phyloP scores from a whole-genome alignment of 2,329 filamentous ascomycete genomes.

The Colletotrichum tabaci region DNA sequence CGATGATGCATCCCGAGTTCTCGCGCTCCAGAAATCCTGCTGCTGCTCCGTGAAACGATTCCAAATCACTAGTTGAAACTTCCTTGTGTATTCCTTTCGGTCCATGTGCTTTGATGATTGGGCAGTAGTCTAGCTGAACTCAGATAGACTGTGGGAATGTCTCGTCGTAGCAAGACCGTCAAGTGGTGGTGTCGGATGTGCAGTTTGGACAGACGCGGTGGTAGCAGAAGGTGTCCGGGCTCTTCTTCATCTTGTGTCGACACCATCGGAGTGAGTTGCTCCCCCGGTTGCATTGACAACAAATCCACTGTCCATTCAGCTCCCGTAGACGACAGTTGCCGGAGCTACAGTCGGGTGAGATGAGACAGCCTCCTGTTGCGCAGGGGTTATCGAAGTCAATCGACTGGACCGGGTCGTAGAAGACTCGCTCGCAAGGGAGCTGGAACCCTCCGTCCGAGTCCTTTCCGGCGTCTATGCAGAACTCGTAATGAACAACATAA shows the following conservation, averaged over 20 bases:
- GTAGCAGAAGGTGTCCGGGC: slow-evolving; percentile 67
- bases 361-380: slow-evolving; percentile 60
- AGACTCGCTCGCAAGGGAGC: slow-evolving; percentile 43
- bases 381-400: slow-evolving; percentile 61
- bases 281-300: slow-evolving; percentile 64
- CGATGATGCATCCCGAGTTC: neutral
- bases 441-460: slow-evolving; percentile 49
- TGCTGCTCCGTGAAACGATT: slow-evolving; percentile 6
- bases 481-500: slow-evolving; percentile 60
- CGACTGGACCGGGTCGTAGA: slow-evolving; percentile 51
- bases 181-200: slow-evolving; percentile 49
- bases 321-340: slow-evolving; percentile 65
- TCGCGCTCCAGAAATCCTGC: neutral
- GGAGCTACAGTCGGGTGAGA: slow-evolving; percentile 61
- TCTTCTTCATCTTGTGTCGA: slow-evolving; percentile 59
- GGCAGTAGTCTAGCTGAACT: neutral
- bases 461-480: slow-evolving; percentile 56
- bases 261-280: slow-evolving; percentile 63
- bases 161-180: neutral
- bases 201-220: slow-evolving; percentile 65
- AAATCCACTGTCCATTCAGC: slow-evolving; percentile 64
- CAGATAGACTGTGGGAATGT: neutral
- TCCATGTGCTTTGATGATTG: neutral
- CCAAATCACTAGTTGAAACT: neutral
- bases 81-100: slow-evolving; percentile 18